Base-by-base conservation (phyloP, 2,329 filamentous ascomycete species). In the Trichoderma harzianum region DNA sequence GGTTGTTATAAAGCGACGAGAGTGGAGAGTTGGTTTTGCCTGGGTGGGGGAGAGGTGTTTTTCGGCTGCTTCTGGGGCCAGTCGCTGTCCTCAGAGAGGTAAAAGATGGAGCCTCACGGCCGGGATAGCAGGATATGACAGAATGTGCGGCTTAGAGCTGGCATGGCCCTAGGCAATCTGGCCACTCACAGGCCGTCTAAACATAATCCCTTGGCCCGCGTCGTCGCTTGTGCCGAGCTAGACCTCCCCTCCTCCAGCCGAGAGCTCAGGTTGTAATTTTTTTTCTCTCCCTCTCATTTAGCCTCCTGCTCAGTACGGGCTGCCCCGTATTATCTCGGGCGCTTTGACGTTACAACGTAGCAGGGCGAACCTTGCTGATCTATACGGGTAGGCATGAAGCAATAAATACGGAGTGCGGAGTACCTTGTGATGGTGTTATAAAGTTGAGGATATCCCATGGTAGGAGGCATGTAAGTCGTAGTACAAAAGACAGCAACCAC, bases 171-270 rank as follows among this genome's bases (percentile, higher is more conserved):
- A 70, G 53, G 7, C 66, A 24, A 21, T 28, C 60, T 69, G 74
- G 73, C 77, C 77, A 78, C 72, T 77, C 74, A 78, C 43, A 73
- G 72, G 70, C 72, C 61, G 65, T 47, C 72, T 73, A 75, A 78
- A 75, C 74, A 75, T 75, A 78, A 78, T 76, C 73, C 72, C 70
- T 71, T 69, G 57, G 51, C 62, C 71, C 63, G 60, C 73, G 70
- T 70, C 67, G 72, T 74, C 74, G 72, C 30, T 62, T 62, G 67
- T 53, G 67, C 67, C 67, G 67, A 69, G 67, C 57, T 69, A 62
- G 34, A 28, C 67, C 67, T 62, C 39, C 39, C 67, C 66, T 61
- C 57, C 57, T 73, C 61, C 70, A 72, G 69, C 73, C 72, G 73
- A 71, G 58, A 53, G 47, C 47, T 53, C n/a, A 24, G 43, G 43